Percentiles rank a stretch among this genome's conserved stretches.
These are phyloP conservation scores for Hura crepitans DNA, from an alignment of 441 rosid genomes.

Conservation along the genomic window DNA sequence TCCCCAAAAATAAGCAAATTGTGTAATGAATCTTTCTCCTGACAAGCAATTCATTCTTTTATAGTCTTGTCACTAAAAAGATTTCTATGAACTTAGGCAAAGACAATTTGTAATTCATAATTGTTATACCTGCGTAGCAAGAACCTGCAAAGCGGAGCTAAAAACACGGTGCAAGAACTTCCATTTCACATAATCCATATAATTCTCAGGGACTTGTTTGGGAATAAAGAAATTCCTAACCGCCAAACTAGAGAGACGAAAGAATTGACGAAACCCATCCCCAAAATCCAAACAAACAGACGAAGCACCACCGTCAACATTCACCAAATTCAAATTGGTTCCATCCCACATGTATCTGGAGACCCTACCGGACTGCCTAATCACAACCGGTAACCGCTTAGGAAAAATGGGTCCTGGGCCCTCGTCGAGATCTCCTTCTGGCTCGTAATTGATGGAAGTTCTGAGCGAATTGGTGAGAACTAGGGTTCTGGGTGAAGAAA, in stretches of 20 bases:
- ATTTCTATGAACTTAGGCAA: not conserved
- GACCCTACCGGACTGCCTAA: slow-evolving; percentile 47
- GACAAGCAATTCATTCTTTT: not conserved
- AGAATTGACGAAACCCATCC: slow-evolving; percentile 36
- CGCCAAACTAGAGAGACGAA: slow-evolving; percentile 36
- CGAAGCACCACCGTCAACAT: slow-evolving; percentile 43
- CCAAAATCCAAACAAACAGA: slow-evolving; percentile 35
- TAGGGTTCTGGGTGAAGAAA: slow-evolving; percentile 14
- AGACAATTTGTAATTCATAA: not conserved
- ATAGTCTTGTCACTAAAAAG: no score
- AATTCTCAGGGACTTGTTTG: slow-evolving; percentile 58
- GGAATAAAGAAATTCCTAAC: slow-evolving; percentile 72
- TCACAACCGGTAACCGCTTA: slow-evolving; percentile 48
- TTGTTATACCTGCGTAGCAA: slow-evolving; percentile 78
- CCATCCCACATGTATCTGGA: slow-evolving; percentile 69
- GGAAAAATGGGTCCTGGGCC: slow-evolving; percentile 22
- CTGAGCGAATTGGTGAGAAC: slow-evolving; percentile 29
- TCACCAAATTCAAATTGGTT: slow-evolving; percentile 35
- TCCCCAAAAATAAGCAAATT: slow-evolving; percentile 20
- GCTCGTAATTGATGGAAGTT: slow-evolving; percentile 39
- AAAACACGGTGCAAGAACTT: slow-evolving; percentile 85
- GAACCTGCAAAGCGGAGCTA: slow-evolving; percentile 91
- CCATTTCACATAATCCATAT: slow-evolving; percentile 80
- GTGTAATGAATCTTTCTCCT: slow-evolving; percentile 11
- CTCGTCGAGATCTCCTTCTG: slow-evolving; percentile 33